These are phyloP conservation scores for Psilocybe cyanescens DNA, from an alignment of 768 basidiomycete genomes.

Conservation along the genomic window DNA sequence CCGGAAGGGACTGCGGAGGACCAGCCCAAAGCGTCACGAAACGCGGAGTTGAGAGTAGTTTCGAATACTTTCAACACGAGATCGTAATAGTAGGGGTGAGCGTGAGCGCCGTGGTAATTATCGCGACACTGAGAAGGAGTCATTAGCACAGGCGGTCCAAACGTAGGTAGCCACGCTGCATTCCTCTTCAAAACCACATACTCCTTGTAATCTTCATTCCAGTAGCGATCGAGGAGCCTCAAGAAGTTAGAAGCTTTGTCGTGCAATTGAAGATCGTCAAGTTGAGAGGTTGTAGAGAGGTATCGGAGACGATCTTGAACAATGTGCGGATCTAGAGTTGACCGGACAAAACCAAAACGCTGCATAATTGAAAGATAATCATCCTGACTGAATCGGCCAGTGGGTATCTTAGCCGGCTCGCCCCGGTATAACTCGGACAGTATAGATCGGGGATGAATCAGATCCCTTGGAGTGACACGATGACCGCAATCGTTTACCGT, in stretches of 20 bases:
- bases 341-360: conserved; percentile 29
- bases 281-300: conserved; percentile 16
- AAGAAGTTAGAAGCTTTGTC: conserved; percentile 14
- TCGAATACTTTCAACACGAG: conserved; percentile 33
- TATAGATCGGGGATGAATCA: conserved; percentile 34
- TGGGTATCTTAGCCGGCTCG: conserved; percentile 22
- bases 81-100: conserved; percentile 36
- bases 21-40: conserved; percentile 43
- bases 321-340: conserved; percentile 29
- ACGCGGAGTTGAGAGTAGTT: conserved; percentile 22
- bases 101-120: background rate
- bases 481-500: conserved; percentile 17
- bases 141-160: conserved; percentile 34
- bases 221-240: conserved; percentile 10
- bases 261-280: conserved; percentile 1
- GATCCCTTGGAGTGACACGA: conserved; percentile 22
- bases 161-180: conserved; percentile 6
- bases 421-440: conserved; percentile 28
- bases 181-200: background rate
- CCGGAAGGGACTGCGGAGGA: conserved; percentile 31
- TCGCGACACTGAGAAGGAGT: conserved; percentile 29
- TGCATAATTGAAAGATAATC: conserved; percentile 14
- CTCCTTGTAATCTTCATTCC: conserved; percentile 7
- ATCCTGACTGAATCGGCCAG: conserved; percentile 1
- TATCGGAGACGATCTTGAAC: conserved; percentile 37